phyloP scores from a whole-genome alignment of 495 filamentous ascomycete species.

The Pseudomonodictys pantanalensis region DNA sequence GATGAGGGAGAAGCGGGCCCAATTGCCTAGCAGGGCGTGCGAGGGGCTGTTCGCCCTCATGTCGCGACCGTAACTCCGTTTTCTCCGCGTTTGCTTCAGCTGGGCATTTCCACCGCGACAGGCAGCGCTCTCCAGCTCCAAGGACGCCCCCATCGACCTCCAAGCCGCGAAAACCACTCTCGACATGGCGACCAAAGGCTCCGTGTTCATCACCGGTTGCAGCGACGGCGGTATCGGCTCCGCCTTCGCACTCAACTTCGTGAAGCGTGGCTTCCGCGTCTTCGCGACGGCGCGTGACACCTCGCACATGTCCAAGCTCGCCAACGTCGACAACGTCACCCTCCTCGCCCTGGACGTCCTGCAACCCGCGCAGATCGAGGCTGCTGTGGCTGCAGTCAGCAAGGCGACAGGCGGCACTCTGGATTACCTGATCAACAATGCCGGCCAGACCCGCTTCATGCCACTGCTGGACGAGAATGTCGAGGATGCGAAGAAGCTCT shows the following conservation, averaged over 20 bases:
- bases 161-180: not conserved
- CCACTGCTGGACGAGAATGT: constrained; percentile 20
- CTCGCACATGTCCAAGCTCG: constrained; percentile 33
- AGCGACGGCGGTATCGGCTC: constrained; percentile 48
- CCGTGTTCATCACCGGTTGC: constrained; percentile 51
- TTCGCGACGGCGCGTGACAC: constrained; percentile 45
- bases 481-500: constrained; percentile 32
- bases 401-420: constrained; percentile 13
- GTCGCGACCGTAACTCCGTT: no score
- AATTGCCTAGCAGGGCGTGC: no score
- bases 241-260: constrained; percentile 44
- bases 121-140: no score
- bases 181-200: constrained; percentile 18
- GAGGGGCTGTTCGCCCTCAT: no score
- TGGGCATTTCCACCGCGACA: no score
- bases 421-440: constrained; percentile 24
- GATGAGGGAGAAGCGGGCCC: no score
- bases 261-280: constrained; percentile 42
- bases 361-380: not conserved
- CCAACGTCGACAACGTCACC: not conserved
- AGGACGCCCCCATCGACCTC: no score
- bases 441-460: constrained; percentile 2
- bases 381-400: not conserved
- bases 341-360: constrained; percentile 8
- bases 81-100: no score